Base-by-base conservation (phyloP, 176 grass and related monocot species). In the Canna indica region DNA sequence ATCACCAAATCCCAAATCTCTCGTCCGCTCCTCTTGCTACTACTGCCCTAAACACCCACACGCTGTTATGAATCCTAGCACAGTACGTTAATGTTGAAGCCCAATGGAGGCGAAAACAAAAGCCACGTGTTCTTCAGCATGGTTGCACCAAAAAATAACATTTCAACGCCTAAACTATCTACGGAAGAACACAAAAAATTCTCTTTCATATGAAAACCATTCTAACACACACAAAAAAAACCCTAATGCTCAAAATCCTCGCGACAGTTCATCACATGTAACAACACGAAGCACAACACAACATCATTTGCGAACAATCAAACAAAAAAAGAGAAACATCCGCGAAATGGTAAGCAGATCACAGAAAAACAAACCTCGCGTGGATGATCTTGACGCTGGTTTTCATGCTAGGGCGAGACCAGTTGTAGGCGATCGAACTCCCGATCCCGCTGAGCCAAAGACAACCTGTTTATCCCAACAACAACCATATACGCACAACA, bases 321-420 rank as follows among this genome's bases (percentile, higher is more conserved):
- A 41, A 41, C 27, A 36, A 74, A 74, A 17, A 25, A 7, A 27
- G 59, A 28, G 15, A 56, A 54, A 26, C 34, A 24, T 57, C 20
- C 11, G 5, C 41, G 0, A 10, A 56, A 33, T 7, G 18, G 22
- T 33, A 22, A 38, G 36, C 29, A 58, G 18, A 16, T 56, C 30
- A 54, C 11, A 77, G n/a, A 47, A 76, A 18, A 77, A 39, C 85
- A 47, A 80, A 93, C 94, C 94, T 99, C 16, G 94, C 94, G 71
- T 99, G 94, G 73, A 99, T 99, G 74, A 99, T 79, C 86, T 99
- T 99, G 74, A 99, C 94, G 75, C 94, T 99, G 31, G 94, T 72
- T 75, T 99, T 99, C 94, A 96, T 91, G 36, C 88, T 82, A 70
- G 89, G 94, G 22, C 79, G 78, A 68, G 94, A 90, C 89, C 94